Evolutionary conservation across 306 rosid genomes (phyloP).

Genomic region (Rosa rugosa): DNA sequence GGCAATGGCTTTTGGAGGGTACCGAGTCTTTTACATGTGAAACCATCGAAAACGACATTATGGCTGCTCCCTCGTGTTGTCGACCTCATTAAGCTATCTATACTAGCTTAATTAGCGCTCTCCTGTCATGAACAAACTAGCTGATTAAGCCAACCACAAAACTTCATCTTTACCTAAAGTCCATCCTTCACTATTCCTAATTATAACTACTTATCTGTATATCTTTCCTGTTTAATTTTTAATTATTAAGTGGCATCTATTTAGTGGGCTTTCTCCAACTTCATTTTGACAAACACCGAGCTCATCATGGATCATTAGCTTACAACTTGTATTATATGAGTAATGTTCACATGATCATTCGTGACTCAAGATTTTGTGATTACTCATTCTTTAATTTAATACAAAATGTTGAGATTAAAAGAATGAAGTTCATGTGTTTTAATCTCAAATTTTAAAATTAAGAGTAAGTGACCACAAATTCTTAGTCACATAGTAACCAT

Average conservation of each 20-base stretch:
- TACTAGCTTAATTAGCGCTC: not conserved
- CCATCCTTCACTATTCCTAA: not conserved
- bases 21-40: conserved; percentile 46
- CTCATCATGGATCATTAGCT: conserved; percentile 4
- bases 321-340: not conserved
- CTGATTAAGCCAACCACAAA: not conserved
- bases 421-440: no score
- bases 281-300: not conserved
- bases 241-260: conserved; percentile 23
- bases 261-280: conserved; percentile 26
- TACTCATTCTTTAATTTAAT: no score
- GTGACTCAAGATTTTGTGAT: no score
- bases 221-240: not conserved
- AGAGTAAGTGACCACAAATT: no score
- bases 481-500: no score
- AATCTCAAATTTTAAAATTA: no score
- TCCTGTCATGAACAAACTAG: conserved; percentile 10
- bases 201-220: not conserved
- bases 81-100: conserved; percentile 6
- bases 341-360: not conserved
- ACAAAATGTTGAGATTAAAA: no score
- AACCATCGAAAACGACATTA: conserved; percentile 43
- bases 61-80: conserved; percentile 28
- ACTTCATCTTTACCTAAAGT: not conserved
- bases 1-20: conserved; percentile 36